These are phyloP conservation scores for Picea glauca DNA, from an alignment of 75 land plant genomes.

Conservation along the genomic window DNA sequence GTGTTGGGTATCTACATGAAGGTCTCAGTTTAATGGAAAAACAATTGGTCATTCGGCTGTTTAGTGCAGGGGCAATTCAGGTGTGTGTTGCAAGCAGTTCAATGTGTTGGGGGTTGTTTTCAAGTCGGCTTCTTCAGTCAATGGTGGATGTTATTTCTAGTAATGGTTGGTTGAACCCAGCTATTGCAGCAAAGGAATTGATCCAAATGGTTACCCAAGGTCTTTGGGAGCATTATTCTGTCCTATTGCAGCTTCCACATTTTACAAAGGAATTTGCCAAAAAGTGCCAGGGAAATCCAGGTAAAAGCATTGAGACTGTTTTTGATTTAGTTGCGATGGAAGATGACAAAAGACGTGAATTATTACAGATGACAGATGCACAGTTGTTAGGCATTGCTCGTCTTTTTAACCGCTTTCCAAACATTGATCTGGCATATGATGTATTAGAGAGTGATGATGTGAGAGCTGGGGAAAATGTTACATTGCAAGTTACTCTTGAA, in stretches of 20 bases:
- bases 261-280: conserved; percentile 89
- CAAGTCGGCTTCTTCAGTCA: conserved; percentile 80
- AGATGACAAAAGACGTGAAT: conserved; percentile 83
- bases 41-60: conserved; percentile 62
- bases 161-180: conserved; percentile 85
- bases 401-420: conserved; percentile 83
- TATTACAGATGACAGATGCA: conserved; percentile 75
- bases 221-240: conserved; percentile 86
- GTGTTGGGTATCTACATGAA: conserved; percentile 90
- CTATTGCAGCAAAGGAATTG: conserved; percentile 83
- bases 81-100: conserved; percentile 93
- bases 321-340: conserved; percentile 96
- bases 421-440: conserved; percentile 79
- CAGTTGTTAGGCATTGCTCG: conserved; percentile 82
- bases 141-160: conserved; percentile 96
- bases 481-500: conserved; percentile 71
- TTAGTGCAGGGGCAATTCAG: conserved; percentile 82
- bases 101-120: conserved; percentile 91
- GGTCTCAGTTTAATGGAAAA: conserved; percentile 64
- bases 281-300: conserved; percentile 76
- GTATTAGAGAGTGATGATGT: conserved; percentile 66
- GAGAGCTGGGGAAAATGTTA: conserved; percentile 62
- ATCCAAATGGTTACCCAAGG: conserved; percentile 95
- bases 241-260: conserved; percentile 87
- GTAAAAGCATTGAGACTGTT: conserved; percentile 66